Percentiles rank a stretch among this genome's conserved stretches.
Evolutionary conservation across 805 yeast genomes (phyloP).

Genomic region (Soucietia sequanensis): DNA sequence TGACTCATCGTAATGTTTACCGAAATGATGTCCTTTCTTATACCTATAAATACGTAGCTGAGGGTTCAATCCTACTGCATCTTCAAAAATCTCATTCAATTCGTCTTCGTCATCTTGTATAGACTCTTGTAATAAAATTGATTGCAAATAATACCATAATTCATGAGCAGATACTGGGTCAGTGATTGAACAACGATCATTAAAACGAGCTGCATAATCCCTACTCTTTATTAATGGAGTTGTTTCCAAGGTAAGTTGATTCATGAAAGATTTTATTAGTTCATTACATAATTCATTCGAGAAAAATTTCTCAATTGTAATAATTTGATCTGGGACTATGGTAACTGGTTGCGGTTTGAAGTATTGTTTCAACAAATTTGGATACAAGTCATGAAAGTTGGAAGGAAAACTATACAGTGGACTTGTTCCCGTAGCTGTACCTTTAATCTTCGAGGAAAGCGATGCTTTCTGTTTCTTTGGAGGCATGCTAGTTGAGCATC

Average conservation of each 20-base stretch:
- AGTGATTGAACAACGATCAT: conserved; percentile 46
- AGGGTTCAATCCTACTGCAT: conserved; percentile 52
- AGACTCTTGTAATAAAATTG: conserved; percentile 25
- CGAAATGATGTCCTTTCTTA: conserved; percentile 55
- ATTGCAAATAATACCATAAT: conserved; percentile 44
- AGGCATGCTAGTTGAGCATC: background rate
- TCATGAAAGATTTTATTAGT: conserved; percentile 31
- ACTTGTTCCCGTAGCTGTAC: too few species aligned
- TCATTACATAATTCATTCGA: conserved; percentile 36
- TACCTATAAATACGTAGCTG: conserved; percentile 58
- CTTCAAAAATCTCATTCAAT: conserved; percentile 23
- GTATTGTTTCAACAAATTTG: conserved; percentile 13
- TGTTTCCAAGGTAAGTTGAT: conserved; percentile 35
- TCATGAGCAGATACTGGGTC: conserved; percentile 37
- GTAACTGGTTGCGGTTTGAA: conserved; percentile 22
- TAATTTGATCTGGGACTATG: conserved; percentile 35
- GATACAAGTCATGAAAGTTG: conserved; percentile 10
- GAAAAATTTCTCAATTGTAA: conserved; percentile 40
- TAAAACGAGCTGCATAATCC: conserved; percentile 56
- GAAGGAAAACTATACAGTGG: conserved; percentile 15
- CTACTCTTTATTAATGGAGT: conserved; percentile 49
- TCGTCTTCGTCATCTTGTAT: conserved; percentile 27
- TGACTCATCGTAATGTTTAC: conserved; percentile 60
- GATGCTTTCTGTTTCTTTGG: background rate
- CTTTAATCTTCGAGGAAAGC: too few species aligned